A percentile compares a stretch with the other conserved stretches of the same genome.
phyloP scores from a whole-genome alignment of 352 stramenopile genomes.

The Aphanomyces euteiches region DNA sequence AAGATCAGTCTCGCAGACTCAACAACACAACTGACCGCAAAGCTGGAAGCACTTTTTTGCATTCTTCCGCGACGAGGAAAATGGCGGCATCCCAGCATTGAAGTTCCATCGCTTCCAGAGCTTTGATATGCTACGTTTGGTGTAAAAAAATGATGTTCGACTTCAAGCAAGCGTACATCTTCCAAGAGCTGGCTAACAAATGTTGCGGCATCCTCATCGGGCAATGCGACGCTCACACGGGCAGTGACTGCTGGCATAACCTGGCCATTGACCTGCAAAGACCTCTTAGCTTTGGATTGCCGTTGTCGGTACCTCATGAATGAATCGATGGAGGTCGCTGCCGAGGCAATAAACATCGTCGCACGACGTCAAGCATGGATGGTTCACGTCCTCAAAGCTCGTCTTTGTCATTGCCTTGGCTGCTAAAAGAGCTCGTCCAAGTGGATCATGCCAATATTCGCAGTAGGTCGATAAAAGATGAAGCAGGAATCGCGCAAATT shows the following conservation, averaged over 20 bases:
- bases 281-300: too few relatives aligned
- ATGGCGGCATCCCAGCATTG: constrained; percentile 64
- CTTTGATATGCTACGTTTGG: constrained; percentile 43
- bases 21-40: constrained; percentile 44
- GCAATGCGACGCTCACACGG: constrained; percentile 35
- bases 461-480: background rate
- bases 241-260: constrained; percentile 40
- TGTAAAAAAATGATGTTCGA: background rate
- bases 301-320: background rate
- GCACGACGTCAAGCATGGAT: background rate
- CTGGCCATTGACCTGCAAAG: constrained; percentile 48
- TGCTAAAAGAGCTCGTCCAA: background rate
- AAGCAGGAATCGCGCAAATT: constrained; percentile 11
- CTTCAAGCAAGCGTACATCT: constrained; percentile 19
- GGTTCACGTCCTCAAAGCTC: constrained; percentile 4
- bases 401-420: background rate
- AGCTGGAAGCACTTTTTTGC: constrained; percentile 82
- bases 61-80: constrained; percentile 63
- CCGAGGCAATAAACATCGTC: constrained; percentile 69
- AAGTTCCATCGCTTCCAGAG: constrained; percentile 34
- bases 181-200: constrained; percentile 44
- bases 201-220: constrained; percentile 43
- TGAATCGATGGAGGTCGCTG: constrained; percentile 68
- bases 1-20: constrained; percentile 8
- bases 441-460: constrained; percentile 16